Percentiles rank a stretch among this genome's conserved stretches.
phyloP scores from a whole-genome alignment of 352 stramenopile genomes.

The Phytophthora aleatoria region DNA sequence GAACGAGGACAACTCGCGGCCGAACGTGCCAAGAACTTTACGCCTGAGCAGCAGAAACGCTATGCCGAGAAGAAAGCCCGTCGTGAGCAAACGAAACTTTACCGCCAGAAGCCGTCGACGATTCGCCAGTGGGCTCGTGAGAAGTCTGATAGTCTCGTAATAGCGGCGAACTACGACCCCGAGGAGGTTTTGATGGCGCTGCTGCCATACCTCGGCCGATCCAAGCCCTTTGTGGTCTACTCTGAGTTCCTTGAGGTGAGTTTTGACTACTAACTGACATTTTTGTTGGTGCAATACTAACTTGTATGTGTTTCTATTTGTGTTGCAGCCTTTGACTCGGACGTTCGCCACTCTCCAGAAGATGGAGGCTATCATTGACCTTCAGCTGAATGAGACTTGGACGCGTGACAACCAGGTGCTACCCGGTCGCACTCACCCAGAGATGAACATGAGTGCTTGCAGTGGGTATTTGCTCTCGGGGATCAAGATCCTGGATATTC shows the following conservation, averaged over 20 bases:
- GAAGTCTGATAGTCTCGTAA: conserved; percentile 87
- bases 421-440: conserved; percentile 93
- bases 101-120: conserved; percentile 66
- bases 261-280: not conserved
- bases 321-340: conserved; percentile 83
- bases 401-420: conserved; percentile 95
- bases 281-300: conserved; percentile 5
- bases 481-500: conserved; percentile 84
- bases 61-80: conserved; percentile 83
- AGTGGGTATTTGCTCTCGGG: conserved; percentile 95
- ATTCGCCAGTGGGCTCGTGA: conserved; percentile 72
- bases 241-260: conserved; percentile 91
- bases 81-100: conserved; percentile 78
- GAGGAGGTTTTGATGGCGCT: conserved; percentile 85
- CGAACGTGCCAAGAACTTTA: conserved; percentile 85
- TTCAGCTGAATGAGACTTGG: conserved; percentile 96
- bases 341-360: conserved; percentile 91
- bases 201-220: conserved; percentile 89
- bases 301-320: not conserved
- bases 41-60: conserved; percentile 77
- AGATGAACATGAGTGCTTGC: conserved; percentile 97
- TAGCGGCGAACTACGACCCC: conserved; percentile 92
- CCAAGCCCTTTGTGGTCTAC: conserved; percentile 96
- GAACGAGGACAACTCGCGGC: conserved; percentile 64
- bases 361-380: conserved; percentile 90